These are phyloP conservation scores for Amoeboaphelidium occidentale DNA, from an alignment of 371 early-diverging fungal species.

Conservation along the genomic window DNA sequence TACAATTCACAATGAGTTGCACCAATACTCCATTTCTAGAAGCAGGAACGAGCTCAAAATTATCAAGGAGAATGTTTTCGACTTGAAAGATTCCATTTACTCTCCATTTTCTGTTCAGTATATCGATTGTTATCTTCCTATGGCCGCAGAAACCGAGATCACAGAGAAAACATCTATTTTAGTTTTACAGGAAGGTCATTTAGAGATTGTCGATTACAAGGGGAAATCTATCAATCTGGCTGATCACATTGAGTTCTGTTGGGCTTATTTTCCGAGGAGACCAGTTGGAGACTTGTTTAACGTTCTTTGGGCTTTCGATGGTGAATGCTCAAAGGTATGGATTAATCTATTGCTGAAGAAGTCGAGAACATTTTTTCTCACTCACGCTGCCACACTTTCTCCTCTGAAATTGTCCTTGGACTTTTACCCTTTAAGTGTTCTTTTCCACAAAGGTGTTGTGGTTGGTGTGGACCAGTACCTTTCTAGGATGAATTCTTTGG, in stretches of 20 bases:
- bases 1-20: slow-evolving; percentile 37
- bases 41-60: too few relatives aligned
- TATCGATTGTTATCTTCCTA: neutral
- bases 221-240: too few relatives aligned
- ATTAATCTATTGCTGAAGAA: slow-evolving; percentile 2
- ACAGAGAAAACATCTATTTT: slow-evolving; percentile 1
- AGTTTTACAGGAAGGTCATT: neutral
- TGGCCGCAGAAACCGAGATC: too few relatives aligned
- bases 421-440: slow-evolving; percentile 53
- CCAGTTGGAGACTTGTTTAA: slow-evolving; percentile 25
- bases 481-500: slow-evolving; percentile 22
- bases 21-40: slow-evolving; percentile 9
- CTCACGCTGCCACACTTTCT: slow-evolving; percentile 10
- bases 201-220: slow-evolving; percentile 6
- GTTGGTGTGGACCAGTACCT: slow-evolving; percentile 49
- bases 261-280: slow-evolving; percentile 24
- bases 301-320: slow-evolving; percentile 50
- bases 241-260: slow-evolving; percentile 46
- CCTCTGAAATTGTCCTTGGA: slow-evolving; percentile 33
- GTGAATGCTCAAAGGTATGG: slow-evolving; percentile 31
- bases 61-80: neutral
- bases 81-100: slow-evolving; percentile 5
- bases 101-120: neutral
- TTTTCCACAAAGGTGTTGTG: slow-evolving; percentile 42
- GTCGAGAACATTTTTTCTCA: slow-evolving; percentile 15